These are phyloP conservation scores for Dactylorhiza incarnata DNA, from an alignment of 106 monocot species.

Conservation along the genomic window DNA sequence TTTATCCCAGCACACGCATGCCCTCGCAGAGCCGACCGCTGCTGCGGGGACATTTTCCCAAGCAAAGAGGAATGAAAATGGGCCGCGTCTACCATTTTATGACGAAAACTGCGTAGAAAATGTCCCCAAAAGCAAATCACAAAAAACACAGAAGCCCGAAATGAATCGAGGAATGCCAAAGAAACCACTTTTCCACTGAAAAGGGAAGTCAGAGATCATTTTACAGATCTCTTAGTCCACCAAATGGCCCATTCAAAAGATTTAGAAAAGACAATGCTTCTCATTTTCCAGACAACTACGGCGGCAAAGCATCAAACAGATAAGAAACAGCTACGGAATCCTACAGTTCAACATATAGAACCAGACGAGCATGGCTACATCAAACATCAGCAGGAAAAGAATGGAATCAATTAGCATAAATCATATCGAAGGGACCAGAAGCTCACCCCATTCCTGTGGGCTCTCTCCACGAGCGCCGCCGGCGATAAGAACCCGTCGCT, in stretches of 20 bases:
- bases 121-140: neutral
- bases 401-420: neutral
- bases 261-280: neutral
- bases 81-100: neutral
- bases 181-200: neutral
- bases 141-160: neutral
- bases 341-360: neutral
- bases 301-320: slow-evolving; percentile 10
- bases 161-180: neutral
- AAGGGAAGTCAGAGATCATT: neutral
- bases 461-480: slow-evolving; percentile 39
- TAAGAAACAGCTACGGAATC: neutral
- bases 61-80: neutral
- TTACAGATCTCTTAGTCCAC: too few species aligned
- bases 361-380: neutral
- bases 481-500: slow-evolving; percentile 54
- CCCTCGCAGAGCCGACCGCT: too few species aligned
- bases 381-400: neutral
- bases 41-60: neutral
- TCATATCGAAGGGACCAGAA: neutral
- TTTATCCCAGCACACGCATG: too few species aligned
- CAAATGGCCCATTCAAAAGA: too few species aligned
- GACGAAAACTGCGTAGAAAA: neutral
- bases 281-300: neutral
- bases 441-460: slow-evolving; percentile 42